A percentile compares a stretch with the other conserved stretches of the same genome.
Conservation (phyloP, 78 protist species). For the Pelomyxa schiedti region DNA sequence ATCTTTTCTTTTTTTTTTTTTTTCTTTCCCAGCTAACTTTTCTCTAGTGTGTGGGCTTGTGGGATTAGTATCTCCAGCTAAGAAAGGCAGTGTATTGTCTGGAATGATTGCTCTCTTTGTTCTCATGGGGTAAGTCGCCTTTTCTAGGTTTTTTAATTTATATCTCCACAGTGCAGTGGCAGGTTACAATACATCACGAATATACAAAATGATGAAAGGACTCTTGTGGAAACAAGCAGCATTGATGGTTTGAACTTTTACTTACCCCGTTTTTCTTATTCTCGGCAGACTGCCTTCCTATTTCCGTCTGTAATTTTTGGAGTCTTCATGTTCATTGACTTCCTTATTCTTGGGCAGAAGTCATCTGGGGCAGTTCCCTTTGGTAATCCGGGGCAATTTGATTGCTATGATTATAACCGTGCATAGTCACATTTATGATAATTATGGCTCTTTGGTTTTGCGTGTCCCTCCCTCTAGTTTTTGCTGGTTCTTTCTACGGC, state of each 20-base stretch:
- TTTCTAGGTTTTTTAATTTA: neutral
- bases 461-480: constrained; percentile 87
- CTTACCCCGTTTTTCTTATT: too few species aligned
- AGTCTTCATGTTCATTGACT: constrained; percentile 65
- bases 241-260: too few species aligned
- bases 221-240: constrained; percentile 67
- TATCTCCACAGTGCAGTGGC: constrained; percentile 53
- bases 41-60: constrained; percentile 63
- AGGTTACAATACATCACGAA: constrained; percentile 74
- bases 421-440: constrained; percentile 31
- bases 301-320: constrained; percentile 54
- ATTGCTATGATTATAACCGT: too few species aligned
- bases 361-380: constrained; percentile 81
- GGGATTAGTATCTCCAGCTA: constrained; percentile 94
- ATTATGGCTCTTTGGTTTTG: constrained; percentile 82
- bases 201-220: constrained; percentile 67
- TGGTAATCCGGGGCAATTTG: too few species aligned
- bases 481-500: constrained; percentile 85
- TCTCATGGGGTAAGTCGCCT: constrained; percentile 57
- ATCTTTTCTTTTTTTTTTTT: too few species aligned
- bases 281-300: constrained; percentile 53
- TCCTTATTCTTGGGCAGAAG: constrained; percentile 61
- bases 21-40: neutral
- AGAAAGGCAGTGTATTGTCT: constrained; percentile 77
- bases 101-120: constrained; percentile 79